These are phyloP conservation scores for Saccharomyces hybrid DNA, from an alignment of 1,139 yeast genomes.

Conservation along the genomic window DNA sequence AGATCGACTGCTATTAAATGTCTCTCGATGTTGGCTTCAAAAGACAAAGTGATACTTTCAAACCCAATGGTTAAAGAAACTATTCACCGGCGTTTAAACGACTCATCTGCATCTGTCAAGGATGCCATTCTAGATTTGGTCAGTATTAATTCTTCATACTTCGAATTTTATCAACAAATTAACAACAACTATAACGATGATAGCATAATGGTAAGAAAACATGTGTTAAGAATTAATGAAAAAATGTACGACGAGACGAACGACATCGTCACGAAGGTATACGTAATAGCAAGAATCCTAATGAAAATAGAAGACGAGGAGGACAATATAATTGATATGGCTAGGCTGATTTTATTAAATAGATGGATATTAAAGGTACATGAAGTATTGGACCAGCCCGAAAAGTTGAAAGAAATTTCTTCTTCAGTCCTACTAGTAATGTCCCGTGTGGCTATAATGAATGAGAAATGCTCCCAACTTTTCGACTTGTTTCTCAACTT, in stretches of 20 bases:
- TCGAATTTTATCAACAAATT: conserved; percentile 47
- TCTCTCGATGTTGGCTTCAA: conserved; percentile 44
- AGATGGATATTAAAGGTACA: conserved; percentile 38
- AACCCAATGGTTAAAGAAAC: conserved; percentile 46
- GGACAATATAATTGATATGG: conserved; percentile 43
- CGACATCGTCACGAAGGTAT: conserved; percentile 34
- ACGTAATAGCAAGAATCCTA: conserved; percentile 45
- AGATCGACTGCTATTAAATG: conserved; percentile 61
- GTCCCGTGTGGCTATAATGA: conserved; percentile 34
- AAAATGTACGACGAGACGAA: conserved; percentile 40
- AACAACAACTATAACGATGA: conserved; percentile 42
- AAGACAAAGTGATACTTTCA: conserved; percentile 44
- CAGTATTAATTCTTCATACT: conserved; percentile 37
- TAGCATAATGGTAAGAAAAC: conserved; percentile 58
- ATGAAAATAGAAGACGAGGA: conserved; percentile 65
- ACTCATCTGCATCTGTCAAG: conserved; percentile 62
- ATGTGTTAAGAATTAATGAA: conserved; percentile 48
- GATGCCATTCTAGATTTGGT: conserved; percentile 70
- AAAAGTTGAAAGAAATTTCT: conserved; percentile 13
- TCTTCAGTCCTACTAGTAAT: conserved; percentile 32
- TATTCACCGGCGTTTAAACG: conserved; percentile 46
- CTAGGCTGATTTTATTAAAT: conserved; percentile 38
- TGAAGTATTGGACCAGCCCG: conserved; percentile 11
- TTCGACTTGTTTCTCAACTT: conserved; percentile 41
- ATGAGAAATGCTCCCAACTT: conserved; percentile 36